These are phyloP conservation scores for Rhizoctonia solani DNA, from an alignment of 1,284 basidiomycete species.

Conservation along the genomic window DNA sequence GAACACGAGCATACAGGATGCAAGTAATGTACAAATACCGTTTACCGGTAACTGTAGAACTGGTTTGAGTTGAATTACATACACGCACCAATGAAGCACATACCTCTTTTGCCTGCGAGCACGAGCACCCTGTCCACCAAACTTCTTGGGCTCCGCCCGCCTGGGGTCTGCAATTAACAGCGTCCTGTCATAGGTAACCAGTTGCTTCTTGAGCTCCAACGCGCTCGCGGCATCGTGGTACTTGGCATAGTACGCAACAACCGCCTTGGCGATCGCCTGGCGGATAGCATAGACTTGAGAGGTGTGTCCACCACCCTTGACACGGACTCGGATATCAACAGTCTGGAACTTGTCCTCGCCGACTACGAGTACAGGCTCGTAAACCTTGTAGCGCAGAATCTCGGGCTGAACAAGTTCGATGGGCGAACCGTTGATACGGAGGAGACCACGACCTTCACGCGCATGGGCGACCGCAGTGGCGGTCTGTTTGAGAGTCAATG, in stretches of 20 bases:
- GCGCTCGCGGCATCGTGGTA: constrained; percentile 98
- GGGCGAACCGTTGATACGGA: constrained; percentile 97
- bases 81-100: constrained; percentile 42
- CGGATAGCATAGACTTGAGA: constrained; percentile 99
- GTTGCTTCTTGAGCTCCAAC: constrained; percentile 94
- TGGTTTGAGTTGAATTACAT: background rate
- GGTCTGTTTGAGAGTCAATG: constrained; percentile 69
- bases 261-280: constrained; percentile 97
- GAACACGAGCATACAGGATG: constrained; percentile 18
- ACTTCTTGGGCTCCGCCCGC: constrained; percentile 99
- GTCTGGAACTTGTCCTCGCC: constrained; percentile 82
- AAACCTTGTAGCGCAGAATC: constrained; percentile 97
- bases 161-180: constrained; percentile 97
- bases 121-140: constrained; percentile 95
- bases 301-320: constrained; percentile 99
- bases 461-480: constrained; percentile 96
- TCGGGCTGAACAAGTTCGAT: constrained; percentile 94
- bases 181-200: constrained; percentile 93
- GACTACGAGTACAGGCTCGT: constrained; percentile 91
- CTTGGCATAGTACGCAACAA: constrained; percentile 99
- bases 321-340: constrained; percentile 96
- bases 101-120: constrained; percentile 94
- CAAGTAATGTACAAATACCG: constrained; percentile 35
- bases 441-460: constrained; percentile 95
- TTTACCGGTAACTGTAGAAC: constrained; percentile 84